phyloP scores from a whole-genome alignment of 2,329 filamentous ascomycete genomes.

The Coniella vitis region DNA sequence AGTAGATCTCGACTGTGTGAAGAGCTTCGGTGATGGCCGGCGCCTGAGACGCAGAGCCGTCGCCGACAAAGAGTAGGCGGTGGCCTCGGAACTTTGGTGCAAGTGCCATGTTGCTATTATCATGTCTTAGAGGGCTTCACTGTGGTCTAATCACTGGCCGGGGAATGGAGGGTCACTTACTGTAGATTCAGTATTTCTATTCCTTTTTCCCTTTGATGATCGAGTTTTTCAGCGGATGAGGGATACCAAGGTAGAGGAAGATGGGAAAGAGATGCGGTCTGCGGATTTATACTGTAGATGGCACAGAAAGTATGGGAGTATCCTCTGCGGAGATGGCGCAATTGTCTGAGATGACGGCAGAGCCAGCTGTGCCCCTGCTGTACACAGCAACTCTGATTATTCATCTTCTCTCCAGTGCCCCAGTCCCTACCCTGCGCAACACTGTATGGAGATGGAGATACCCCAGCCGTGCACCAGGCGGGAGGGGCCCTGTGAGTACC shows the following conservation, averaged over 20 bases:
- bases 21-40: constrained; percentile 35
- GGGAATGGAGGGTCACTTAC: not conserved
- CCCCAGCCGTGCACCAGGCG: too few relatives aligned
- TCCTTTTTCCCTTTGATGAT: too few relatives aligned
- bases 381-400: too few relatives aligned
- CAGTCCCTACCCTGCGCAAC: too few relatives aligned
- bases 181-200: constrained; percentile 2
- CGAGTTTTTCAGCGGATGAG: too few relatives aligned
- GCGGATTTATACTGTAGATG: too few relatives aligned
- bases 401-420: too few relatives aligned
- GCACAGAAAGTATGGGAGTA: not conserved
- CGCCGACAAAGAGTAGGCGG: constrained; percentile 47
- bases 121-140: not conserved
- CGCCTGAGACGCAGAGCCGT: constrained; percentile 25
- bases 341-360: not conserved
- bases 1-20: constrained; percentile 60
- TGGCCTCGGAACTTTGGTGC: constrained; percentile 72
- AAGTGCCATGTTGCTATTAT: constrained; percentile 53
- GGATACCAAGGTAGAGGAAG: too few relatives aligned
- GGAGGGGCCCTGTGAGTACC: not conserved
- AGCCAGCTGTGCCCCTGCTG: too few relatives aligned
- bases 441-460: too few relatives aligned
- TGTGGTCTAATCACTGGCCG: not conserved
- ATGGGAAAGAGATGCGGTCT: too few relatives aligned
- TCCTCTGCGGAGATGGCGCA: not conserved